Evolutionary conservation across 2,329 filamentous ascomycete species (phyloP), one percentile per base, ranked within the genome.

Genomic region (Fusarium falciforme): DNA sequence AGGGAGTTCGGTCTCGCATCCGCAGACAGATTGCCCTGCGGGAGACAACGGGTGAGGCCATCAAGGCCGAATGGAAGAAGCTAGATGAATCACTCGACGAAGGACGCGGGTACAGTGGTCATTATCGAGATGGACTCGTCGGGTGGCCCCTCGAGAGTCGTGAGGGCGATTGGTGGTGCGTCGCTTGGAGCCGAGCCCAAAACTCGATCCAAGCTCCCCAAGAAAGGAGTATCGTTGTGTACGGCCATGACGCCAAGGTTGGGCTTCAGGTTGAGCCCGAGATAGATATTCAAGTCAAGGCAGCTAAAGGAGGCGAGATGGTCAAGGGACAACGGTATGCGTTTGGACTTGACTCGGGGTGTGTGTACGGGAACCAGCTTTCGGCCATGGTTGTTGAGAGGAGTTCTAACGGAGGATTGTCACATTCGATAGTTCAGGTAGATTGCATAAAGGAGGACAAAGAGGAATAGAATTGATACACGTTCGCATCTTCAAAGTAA

Each of bases 301-400:
- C 20, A 1, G 9, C n/a, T 0, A 40, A 52, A 9, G 57, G 5
- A 5, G 31, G 12, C 12, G n/a, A 52, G 0, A 11, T n/a, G 2
- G 10, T 64, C 0, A 52, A 27, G 11, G 61, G 36, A 4, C 17
- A 61, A 36, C 86, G 88, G 63, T 96, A 93, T 81, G 93, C 92
- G 7, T 94, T 94, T 79, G 95, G 95, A 0, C 84, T 98, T 25
- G 95, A 98, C 80, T 93, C 92, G 0, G 92, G 91, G 0, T 98
- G 95, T 79, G 90, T 94, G 0, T 89, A 89, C 68, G 94, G 94
- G 3, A 72, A 68, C 8, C 67, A 52, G 2, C 47, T 77, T 12
- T 68, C 76, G 2, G 74, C 76, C 0, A 62, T 77, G 66, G 42
- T 78, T 1, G 16, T 77, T 8, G 47, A 61, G 6, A 61, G 11